phyloP scores from a whole-genome alignment of 2,329 filamentous ascomycete genomes.

The Fusarium irregulare region DNA sequence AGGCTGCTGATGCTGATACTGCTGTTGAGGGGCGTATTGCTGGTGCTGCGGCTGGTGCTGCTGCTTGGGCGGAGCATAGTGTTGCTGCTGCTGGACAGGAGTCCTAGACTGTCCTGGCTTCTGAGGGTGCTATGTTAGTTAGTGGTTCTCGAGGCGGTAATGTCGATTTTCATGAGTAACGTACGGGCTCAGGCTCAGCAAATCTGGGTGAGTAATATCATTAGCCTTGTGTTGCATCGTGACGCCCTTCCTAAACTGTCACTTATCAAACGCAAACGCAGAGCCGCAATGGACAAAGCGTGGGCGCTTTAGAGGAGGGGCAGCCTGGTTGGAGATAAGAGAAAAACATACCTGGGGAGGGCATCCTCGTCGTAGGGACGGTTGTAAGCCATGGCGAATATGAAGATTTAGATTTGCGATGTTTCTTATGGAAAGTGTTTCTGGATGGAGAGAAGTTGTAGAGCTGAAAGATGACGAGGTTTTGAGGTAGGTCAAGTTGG shows the following conservation, averaged over 20 bases:
- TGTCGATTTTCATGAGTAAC: slow-evolving; percentile 35
- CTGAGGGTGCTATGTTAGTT: slow-evolving; percentile 44
- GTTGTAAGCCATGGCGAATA: slow-evolving; percentile 85
- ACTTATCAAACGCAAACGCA: slow-evolving; percentile 30
- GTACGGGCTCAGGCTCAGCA: slow-evolving; percentile 78
- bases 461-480: slow-evolving; percentile 7
- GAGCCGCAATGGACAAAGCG: slow-evolving; percentile 29
- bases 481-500: slow-evolving; percentile 37
- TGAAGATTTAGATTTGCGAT: neutral
- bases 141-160: neutral
- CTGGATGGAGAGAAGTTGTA: neutral
- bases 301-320: slow-evolving; percentile 37
- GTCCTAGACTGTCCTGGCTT: slow-evolving; percentile 52
- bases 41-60: slow-evolving; percentile 20
- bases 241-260: slow-evolving; percentile 1
- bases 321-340: slow-evolving; percentile 3
- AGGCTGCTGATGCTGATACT: slow-evolving; percentile 46
- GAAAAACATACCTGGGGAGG: slow-evolving; percentile 76
- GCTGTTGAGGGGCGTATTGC: slow-evolving; percentile 19
- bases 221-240: slow-evolving; percentile 43
- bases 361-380: slow-evolving; percentile 93
- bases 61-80: slow-evolving; percentile 48
- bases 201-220: slow-evolving; percentile 61
- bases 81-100: slow-evolving; percentile 43
- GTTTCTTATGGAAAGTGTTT: slow-evolving; percentile 1